These are phyloP conservation scores for Porphyra umbilicalis DNA, from an alignment of 31 red algal genomes.

Conservation along the genomic window DNA sequence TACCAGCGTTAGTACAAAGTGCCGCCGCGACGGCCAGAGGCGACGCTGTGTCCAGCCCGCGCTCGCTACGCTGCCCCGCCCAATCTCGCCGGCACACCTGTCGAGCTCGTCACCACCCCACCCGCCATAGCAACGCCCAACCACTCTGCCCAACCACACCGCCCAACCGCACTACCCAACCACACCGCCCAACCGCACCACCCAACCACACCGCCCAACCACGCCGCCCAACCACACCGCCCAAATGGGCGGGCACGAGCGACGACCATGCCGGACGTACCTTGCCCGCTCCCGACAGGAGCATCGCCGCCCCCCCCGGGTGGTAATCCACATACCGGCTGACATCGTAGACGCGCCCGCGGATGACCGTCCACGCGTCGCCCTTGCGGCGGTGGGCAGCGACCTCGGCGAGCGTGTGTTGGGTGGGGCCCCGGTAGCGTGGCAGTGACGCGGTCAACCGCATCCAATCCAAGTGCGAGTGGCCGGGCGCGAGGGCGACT, in stretches of 20 bases:
- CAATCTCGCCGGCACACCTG: not conserved
- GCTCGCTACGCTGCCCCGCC: too few relatives aligned
- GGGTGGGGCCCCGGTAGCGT: conserved; percentile 6
- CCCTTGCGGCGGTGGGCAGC: conserved; percentile 5
- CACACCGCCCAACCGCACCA: too few relatives aligned
- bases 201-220: too few relatives aligned
- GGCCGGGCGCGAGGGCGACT: conserved; percentile 45
- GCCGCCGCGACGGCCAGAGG: too few relatives aligned
- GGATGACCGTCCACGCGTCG: conserved; percentile 55
- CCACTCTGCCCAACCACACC: too few relatives aligned
- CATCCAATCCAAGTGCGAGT: conserved; percentile 71
- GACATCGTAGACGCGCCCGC: conserved; percentile 78
- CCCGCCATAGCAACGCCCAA: not conserved
- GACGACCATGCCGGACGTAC: too few relatives aligned
- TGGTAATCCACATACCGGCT: conserved; percentile 74
- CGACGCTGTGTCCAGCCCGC: too few relatives aligned
- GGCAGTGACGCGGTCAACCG: conserved; percentile 4
- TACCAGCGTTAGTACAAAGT: too few relatives aligned
- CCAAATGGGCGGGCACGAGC: too few relatives aligned
- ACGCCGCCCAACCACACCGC: too few relatives aligned
- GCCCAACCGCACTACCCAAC: too few relatives aligned
- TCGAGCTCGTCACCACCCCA: not conserved
- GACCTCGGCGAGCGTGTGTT: conserved; percentile 13
- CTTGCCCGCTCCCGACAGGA: conserved; percentile 68
- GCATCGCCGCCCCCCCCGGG: conserved; percentile 71